These are phyloP conservation scores for Ophidiomyces ophidiicola DNA, from an alignment of 2,329 filamentous ascomycete species.

Conservation along the genomic window DNA sequence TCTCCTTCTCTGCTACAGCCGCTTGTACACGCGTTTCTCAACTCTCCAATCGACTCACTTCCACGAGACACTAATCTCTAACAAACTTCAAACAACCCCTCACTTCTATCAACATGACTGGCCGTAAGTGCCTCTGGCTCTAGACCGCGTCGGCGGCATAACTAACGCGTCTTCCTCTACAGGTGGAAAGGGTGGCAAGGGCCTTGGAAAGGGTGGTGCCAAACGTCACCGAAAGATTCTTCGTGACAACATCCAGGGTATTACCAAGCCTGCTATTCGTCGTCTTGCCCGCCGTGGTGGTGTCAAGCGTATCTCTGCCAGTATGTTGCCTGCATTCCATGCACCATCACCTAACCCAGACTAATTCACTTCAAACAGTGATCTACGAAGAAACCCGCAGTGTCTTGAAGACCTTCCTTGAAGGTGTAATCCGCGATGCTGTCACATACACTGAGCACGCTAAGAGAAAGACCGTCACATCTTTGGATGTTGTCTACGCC, in stretches of 20 bases:
- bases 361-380: constrained; percentile 35
- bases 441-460: constrained; percentile 75
- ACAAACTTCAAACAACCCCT: constrained; percentile 16
- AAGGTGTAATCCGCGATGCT: constrained; percentile 66
- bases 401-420: constrained; percentile 74
- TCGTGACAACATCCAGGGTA: constrained; percentile 98
- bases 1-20: constrained; percentile 13
- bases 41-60: constrained; percentile 17
- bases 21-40: constrained; percentile 13
- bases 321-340: constrained; percentile 41
- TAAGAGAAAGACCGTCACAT: constrained; percentile 51
- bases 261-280: constrained; percentile 95
- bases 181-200: constrained; percentile 95
- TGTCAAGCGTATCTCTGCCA: constrained; percentile 99
- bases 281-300: constrained; percentile 98
- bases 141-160: constrained; percentile 14
- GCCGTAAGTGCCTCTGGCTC: constrained; percentile 38
- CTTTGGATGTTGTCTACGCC: constrained; percentile 51
- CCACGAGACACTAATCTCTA: constrained; percentile 15
- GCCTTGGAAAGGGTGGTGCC: constrained; percentile 93
- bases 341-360: background rate
- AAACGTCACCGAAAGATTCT: constrained; percentile 99
- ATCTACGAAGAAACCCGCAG: constrained; percentile 75
- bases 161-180: constrained; percentile 37
- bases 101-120: constrained; percentile 43